Percentiles rank a stretch among this genome's conserved stretches.
Conservation (phyloP, 2,329 filamentous ascomycete species). For the Microdochium nivale region DNA sequence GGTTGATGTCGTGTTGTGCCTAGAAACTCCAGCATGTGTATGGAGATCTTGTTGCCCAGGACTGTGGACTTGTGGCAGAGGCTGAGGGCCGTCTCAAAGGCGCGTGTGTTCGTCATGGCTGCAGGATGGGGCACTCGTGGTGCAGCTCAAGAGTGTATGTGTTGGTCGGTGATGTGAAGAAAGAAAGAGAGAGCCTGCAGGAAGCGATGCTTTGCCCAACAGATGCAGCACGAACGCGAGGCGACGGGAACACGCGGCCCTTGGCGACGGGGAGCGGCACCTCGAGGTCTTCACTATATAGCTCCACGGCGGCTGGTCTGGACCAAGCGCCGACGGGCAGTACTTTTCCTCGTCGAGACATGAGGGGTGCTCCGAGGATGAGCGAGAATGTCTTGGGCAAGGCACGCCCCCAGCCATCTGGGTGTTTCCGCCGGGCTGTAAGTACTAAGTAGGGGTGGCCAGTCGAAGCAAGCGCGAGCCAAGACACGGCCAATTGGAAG, state of each 20-base stretch:
- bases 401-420: background rate
- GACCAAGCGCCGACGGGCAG: background rate
- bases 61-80: constrained; percentile 40
- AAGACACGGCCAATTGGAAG: background rate
- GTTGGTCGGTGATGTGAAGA: background rate
- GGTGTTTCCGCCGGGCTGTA: background rate
- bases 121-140: background rate
- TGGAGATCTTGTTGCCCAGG: constrained; percentile 54
- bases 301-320: background rate
- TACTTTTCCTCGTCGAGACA: background rate
- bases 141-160: background rate
- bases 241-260: background rate
- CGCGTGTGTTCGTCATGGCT: background rate
- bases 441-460: background rate
- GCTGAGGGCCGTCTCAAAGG: constrained; percentile 13
- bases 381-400: background rate
- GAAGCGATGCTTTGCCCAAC: background rate
- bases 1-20: constrained; percentile 45
- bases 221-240: background rate
- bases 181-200: background rate
- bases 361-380: background rate
- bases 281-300: background rate
- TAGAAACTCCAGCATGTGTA: constrained; percentile 56
- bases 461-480: background rate
- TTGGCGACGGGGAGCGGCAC: background rate